These are phyloP conservation scores for Astrocystis sublimbata DNA, from an alignment of 495 filamentous ascomycete species.

Conservation along the genomic window DNA sequence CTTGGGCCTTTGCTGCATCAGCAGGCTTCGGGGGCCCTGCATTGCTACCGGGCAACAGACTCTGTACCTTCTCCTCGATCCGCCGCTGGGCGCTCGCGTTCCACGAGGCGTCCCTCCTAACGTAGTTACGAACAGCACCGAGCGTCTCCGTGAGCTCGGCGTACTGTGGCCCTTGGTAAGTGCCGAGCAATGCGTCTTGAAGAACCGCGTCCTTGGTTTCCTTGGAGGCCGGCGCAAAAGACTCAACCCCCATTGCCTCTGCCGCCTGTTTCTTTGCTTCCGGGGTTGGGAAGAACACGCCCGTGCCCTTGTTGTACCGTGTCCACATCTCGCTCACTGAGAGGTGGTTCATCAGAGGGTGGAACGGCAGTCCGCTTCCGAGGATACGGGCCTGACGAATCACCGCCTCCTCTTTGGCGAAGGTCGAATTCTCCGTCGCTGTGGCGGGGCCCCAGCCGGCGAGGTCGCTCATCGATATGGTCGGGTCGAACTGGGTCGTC, in stretches of 20 bases:
- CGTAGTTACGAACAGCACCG: slow-evolving; percentile 37
- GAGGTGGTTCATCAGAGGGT: slow-evolving; percentile 1
- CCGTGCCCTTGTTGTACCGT: slow-evolving; percentile 7
- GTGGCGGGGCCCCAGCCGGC: slow-evolving; percentile 26
- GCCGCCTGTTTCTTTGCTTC: slow-evolving; percentile 18
- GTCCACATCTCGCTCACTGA: neutral
- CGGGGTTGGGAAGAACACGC: slow-evolving; percentile 23
- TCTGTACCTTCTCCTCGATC: slow-evolving; percentile 38
- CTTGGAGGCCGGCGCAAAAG: slow-evolving; percentile 19
- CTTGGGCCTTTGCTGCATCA: neutral
- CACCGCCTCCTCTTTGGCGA: slow-evolving; percentile 23
- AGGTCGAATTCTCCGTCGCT: slow-evolving; percentile 7
- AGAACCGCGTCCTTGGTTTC: slow-evolving; percentile 40
- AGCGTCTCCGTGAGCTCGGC: slow-evolving; percentile 34
- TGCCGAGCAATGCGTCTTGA: slow-evolving; percentile 43
- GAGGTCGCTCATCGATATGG: slow-evolving; percentile 19
- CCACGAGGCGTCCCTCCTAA: slow-evolving; percentile 42
- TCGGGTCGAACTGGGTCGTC: slow-evolving; percentile 21
- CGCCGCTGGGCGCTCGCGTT: slow-evolving; percentile 29
- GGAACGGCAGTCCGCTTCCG: slow-evolving; percentile 24
- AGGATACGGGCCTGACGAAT: slow-evolving; percentile 30
- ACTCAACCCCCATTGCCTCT: slow-evolving; percentile 15
- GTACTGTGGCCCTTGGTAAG: slow-evolving; percentile 38
- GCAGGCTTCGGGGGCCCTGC: neutral
- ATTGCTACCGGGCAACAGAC: slow-evolving; percentile 26